These are phyloP conservation scores for Omphalotus guepiniiformis DNA, from an alignment of 768 basidiomycete species.

Conservation along the genomic window DNA sequence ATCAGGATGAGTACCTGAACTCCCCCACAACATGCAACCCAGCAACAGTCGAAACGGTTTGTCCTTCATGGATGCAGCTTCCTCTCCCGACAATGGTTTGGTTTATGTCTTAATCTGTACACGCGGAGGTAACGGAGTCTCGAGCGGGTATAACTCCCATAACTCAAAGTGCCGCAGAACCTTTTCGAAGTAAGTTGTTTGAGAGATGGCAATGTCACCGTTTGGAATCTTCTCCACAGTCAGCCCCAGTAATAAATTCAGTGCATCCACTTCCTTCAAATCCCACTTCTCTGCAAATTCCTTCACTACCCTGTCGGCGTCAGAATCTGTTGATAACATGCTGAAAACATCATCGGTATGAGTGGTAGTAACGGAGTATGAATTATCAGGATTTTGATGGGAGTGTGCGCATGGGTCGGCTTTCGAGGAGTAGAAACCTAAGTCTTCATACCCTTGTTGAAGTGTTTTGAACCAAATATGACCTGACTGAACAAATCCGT, in stretches of 20 bases:
- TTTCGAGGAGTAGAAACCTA: background rate
- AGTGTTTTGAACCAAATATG: constrained; percentile 4
- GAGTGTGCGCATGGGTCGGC: constrained; percentile 3
- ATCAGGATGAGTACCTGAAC: background rate
- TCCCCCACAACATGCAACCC: background rate
- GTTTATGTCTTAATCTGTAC: background rate
- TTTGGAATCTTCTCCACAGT: background rate
- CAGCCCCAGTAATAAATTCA: background rate
- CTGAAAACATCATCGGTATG: constrained; percentile 1
- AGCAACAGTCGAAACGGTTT: background rate
- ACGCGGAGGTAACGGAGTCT: background rate
- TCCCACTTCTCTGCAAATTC: background rate
- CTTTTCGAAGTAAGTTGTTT: background rate
- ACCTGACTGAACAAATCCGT: constrained; percentile 2
- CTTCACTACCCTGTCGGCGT: background rate
- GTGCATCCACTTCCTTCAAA: background rate
- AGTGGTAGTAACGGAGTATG: background rate
- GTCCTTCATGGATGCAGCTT: background rate
- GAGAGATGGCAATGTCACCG: background rate
- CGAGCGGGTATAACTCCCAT: background rate
- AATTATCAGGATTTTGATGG: background rate
- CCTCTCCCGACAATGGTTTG: background rate
- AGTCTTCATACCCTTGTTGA: background rate
- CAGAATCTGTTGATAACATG: background rate
- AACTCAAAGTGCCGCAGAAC: background rate